Evolutionary conservation across 371 early-diverging fungal genomes (phyloP), one percentile per base, ranked within the genome.

Genomic region (Rhizopus microsporus): DNA sequence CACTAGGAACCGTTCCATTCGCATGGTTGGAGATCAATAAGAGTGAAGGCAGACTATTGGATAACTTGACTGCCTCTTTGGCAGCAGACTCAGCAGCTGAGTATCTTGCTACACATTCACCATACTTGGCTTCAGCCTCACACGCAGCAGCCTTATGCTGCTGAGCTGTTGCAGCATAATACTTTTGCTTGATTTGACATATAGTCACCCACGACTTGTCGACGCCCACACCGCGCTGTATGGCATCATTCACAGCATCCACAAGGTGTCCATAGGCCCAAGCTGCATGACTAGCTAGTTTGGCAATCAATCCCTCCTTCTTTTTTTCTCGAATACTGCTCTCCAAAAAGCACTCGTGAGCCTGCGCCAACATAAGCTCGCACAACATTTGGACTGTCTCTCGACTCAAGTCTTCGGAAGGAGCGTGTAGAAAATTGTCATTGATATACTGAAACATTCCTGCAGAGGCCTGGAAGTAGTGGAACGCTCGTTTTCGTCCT

Each of bases 401-500:
- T 37, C 92, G 81, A 56, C 91, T 89, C 56, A 98, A 68, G 72
- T 98, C 98, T 12, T 87, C 80, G 3, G 94, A 92, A 0, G 97
- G 97, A 12, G 97, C 93, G 63, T 98, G 97, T 47, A 96, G 71
- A 76, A 97, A 96, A 72, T 96, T 97, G 59, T 97, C 96, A 68
- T 92, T 95, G 73, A 98, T 96, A 70, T 90, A 96, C 49, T 87
- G 78, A 78, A 93, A 95, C 66, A 94, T 83, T 13, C 94, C 95
- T 15, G 98, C 96, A 3, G 96, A 88, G 7, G 90, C 88, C 71
- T 96, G 97, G 57, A 95, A 92, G 68, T 89, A 92, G 70, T 92
- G 88, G 72, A 85, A 95, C 0, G 93, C 87, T 33, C 79, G 75
- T 72, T 92, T 93, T 45, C 90, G 79, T 0, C 92, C 93, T 15